phyloP scores from a whole-genome alignment of 495 filamentous ascomycete species.

The Friedmanniomyces simplex region DNA sequence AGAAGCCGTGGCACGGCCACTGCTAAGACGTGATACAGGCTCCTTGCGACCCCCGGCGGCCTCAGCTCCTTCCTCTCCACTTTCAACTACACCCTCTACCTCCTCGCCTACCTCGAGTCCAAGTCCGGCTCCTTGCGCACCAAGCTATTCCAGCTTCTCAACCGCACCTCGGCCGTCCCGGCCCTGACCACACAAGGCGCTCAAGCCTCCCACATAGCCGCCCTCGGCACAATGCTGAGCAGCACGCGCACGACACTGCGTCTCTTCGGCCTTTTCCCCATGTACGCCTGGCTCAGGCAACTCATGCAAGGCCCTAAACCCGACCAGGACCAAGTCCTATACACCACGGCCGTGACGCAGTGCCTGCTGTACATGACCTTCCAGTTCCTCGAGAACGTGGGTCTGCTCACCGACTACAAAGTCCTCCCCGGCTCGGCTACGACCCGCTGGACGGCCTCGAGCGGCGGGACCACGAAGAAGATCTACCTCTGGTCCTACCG shows the following conservation, averaged over 20 bases:
- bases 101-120: conserved; percentile 29
- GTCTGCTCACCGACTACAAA: conserved; percentile 24
- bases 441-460: conserved; percentile 17
- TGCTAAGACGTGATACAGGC: conserved; percentile 11
- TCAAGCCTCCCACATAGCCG: conserved; percentile 17
- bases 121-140: conserved; percentile 15
- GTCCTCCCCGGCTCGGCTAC: conserved; percentile 21
- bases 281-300: conserved; percentile 28
- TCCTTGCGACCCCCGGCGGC: conserved; percentile 29
- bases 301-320: conserved; percentile 25
- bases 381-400: conserved; percentile 31
- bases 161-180: conserved; percentile 12
- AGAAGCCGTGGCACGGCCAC: too few relatives aligned
- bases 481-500: conserved; percentile 27
- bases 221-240: conserved; percentile 26
- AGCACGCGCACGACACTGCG: conserved; percentile 30
- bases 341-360: conserved; percentile 26
- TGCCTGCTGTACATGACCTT: conserved; percentile 27
- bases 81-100: conserved; percentile 32
- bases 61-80: conserved; percentile 30
- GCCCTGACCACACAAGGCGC: conserved; percentile 8
- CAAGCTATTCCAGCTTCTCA: conserved; percentile 20
- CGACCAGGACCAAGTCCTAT: conserved; percentile 25
- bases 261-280: conserved; percentile 28
- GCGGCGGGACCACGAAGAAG: conserved; percentile 15